phyloP scores from a whole-genome alignment of 441 rosid genomes.

The Jatropha podagrica region DNA sequence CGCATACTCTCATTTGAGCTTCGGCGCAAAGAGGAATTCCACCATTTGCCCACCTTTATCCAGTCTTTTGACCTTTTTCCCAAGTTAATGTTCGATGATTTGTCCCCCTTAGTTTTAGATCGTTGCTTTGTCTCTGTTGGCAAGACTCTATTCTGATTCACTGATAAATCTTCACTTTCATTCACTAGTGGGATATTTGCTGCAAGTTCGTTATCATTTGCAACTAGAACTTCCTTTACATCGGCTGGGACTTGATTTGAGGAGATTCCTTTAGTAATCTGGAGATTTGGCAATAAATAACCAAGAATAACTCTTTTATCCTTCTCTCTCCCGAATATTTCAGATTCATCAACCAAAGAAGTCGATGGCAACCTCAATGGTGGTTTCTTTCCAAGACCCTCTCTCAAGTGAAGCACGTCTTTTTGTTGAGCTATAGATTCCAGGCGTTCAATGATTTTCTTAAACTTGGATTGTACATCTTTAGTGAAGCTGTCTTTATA shows the following conservation, averaged over 20 bases:
- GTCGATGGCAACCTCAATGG: background rate
- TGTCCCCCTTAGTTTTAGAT: too few relatives aligned
- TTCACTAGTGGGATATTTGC: background rate
- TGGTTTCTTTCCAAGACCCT: background rate
- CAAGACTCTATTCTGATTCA: too few relatives aligned
- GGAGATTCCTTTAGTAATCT: too few relatives aligned
- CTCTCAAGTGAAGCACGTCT: slow-evolving; percentile 6
- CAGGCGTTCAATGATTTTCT: background rate
- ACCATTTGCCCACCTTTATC: too few relatives aligned
- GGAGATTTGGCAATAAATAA: background rate
- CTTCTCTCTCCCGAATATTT: background rate
- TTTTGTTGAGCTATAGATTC: background rate
- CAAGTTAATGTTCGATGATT: too few relatives aligned
- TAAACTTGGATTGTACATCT: background rate
- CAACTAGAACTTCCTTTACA: background rate
- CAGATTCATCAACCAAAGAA: slow-evolving; percentile 1
- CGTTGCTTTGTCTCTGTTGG: too few relatives aligned
- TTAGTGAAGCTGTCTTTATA: background rate
- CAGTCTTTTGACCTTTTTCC: too few relatives aligned
- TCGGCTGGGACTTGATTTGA: too few relatives aligned
- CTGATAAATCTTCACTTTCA: background rate
- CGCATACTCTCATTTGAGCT: too few relatives aligned
- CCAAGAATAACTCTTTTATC: background rate
- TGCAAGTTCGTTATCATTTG: too few relatives aligned
- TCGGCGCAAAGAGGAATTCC: too few relatives aligned